Evolutionary conservation across 805 yeast genomes (phyloP).

Genomic region (Saturnispora hagleri): DNA sequence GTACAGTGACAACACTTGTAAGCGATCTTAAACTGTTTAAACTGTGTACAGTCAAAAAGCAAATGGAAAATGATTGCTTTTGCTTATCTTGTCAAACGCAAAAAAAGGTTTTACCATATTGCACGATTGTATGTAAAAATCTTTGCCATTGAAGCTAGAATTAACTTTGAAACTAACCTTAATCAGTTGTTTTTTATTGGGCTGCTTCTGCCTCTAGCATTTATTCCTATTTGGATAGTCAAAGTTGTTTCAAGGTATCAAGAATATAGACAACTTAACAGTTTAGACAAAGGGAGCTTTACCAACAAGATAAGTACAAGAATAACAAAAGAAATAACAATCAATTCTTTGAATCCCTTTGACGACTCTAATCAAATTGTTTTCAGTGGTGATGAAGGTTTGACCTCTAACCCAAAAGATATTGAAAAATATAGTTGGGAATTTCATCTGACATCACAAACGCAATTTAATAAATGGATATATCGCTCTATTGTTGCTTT

Average conservation of each 20-base stretch:
- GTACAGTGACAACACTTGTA: constrained; percentile 1
- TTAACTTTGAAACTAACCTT: neutral
- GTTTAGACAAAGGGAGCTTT: neutral
- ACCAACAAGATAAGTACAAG: neutral
- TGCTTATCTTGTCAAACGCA: constrained; percentile 9
- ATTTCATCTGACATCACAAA: neutral
- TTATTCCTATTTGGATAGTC: constrained; percentile 6
- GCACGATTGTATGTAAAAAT: constrained; percentile 4
- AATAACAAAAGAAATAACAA: neutral
- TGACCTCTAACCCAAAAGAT: neutral
- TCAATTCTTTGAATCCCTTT: neutral
- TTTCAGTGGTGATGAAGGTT: neutral
- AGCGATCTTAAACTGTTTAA: neutral
- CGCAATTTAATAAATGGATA: neutral
- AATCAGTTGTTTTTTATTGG: constrained; percentile 11
- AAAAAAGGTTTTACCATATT: constrained; percentile 2
- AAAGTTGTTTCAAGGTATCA: neutral
- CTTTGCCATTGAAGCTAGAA: no score
- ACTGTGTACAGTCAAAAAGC: neutral
- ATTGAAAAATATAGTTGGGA: neutral
- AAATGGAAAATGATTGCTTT: neutral
- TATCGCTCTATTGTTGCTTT: neutral
- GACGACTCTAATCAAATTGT: neutral
- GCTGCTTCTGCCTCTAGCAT: constrained; percentile 4
- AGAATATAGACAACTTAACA: neutral